Base-by-base conservation (phyloP, 176 grass and related monocot species). In the Poa annua region DNA sequence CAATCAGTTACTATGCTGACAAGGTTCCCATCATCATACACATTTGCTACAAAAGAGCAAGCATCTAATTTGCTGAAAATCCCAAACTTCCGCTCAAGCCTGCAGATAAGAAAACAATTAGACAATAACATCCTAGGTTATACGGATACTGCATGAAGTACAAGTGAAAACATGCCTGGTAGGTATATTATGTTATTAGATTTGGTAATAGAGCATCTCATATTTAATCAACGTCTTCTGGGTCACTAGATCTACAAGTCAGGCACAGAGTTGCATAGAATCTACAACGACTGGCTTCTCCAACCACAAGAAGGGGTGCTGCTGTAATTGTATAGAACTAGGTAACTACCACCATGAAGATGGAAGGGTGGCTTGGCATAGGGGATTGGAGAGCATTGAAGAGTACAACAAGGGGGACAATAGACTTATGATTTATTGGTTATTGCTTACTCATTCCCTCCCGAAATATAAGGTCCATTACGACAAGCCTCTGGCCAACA, bases 1-100 rank as follows among this genome's bases (percentile, higher is more conserved):
- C 96, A 98, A 86, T 98, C 96, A 88, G 96, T 98, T 45, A 98
- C 96, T 85, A 98, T 90, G 71, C 92, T 98, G 76, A 98, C 92
- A 64, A 98, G 87, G 85, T 98, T 98, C 34, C 96, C 96, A 60
- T 98, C 89, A 90, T 95, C 80, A 60, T 98, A 98, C 74, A 98
- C 80, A 84, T 98, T 98, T 57, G 96, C 81, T 57, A 90, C 96
- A 79, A 98, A 98, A 79, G 96, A 93, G 83, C 96, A 98, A 89
- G 92, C 92, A 80, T 98, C 96, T 80, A 95, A 78, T 85, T 98
- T 95, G 87, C 96, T 98, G 83, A 98, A 98, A 72, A 98, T 91
- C 72, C 90, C 90, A 54, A 78, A 98, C 85, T 98, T 95, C 47
- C 49, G 81, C 78, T 98, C 96, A 90, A 89, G 71, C 91, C 96